Base-by-base conservation (phyloP, 148 eudicot genomes). In the Vaccinium myrtillus region DNA sequence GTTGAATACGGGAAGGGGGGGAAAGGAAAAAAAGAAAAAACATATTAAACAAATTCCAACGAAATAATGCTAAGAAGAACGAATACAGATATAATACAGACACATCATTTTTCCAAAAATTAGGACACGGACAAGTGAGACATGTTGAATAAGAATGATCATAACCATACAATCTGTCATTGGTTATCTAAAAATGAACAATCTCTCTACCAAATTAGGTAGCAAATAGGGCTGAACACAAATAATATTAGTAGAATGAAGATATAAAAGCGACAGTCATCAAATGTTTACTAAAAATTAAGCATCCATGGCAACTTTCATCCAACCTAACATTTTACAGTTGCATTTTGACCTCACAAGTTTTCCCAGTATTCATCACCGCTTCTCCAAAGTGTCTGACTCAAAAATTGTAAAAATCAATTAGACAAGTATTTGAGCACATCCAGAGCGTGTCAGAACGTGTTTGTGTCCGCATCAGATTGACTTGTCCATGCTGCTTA, bases 301-400 rank as follows among this genome's bases (percentile, higher is more conserved):
- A 63, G 67, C 69, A 8, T n/a, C 13, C 23, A 61, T n/a, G 30
- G 69, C 13, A n/a, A 63, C n/a, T 63, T n/a, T 63, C 69, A 2
- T 8, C 69, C 69, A 8, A 8, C 69, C 69, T 9, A 8, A 63
- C 25, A 8, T 58, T 58, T 58, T 58, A 58, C 11, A 63, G 8
- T 63, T 63, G 69, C 69, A 63, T 63, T 63, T 63, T n/a, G 69
- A 63, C 69, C 69, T 63, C 69, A 63, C 9, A n/a, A 63, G 69
- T 8, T 12, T n/a, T 63, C 69, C 69, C 4, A 63, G 4, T n/a
- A n/a, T 63, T 63, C 69, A 25, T n/a, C 69, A 63, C 69, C 27
- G 27, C n/a, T 4, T 63, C 11, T 27, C 27, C 30, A 63, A n/a
- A 25, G 21, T n/a, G 13, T 61, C 2, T 9, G 11, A 19, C 25